phyloP scores from a whole-genome alignment of 345 rosid species.

The Populus alba region DNA sequence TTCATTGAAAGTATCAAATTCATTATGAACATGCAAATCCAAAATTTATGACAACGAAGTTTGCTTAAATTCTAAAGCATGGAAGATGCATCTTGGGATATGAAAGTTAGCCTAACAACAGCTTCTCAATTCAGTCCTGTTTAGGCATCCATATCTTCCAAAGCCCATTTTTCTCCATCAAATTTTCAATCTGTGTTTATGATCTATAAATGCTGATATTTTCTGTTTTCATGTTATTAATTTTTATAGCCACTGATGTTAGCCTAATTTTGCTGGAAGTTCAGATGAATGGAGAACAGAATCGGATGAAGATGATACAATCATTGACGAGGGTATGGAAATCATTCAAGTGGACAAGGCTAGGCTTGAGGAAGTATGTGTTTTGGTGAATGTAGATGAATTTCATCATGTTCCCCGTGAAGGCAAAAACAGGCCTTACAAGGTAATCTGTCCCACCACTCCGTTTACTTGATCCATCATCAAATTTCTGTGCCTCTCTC shows the following conservation, averaged over 20 bases:
- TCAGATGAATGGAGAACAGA: slow-evolving; percentile 15
- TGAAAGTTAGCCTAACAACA: neutral
- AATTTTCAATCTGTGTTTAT: neutral
- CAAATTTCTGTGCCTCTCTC: neutral
- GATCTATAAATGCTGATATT: too few relatives aligned
- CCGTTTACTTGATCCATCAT: neutral
- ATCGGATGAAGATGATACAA: slow-evolving; percentile 13
- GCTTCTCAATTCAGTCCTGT: neutral
- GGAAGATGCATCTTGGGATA: neutral
- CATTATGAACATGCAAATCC: neutral
- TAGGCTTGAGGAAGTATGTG: slow-evolving; percentile 62
- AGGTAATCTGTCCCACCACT: slow-evolving; percentile 36
- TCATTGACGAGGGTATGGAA: slow-evolving; percentile 25
- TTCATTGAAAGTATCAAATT: too few relatives aligned
- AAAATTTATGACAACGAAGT: too few relatives aligned
- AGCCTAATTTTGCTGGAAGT: slow-evolving; percentile 27
- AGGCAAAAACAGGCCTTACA: slow-evolving; percentile 53
- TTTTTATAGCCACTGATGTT: neutral
- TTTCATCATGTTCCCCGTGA: slow-evolving; percentile 29
- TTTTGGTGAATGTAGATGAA: slow-evolving; percentile 55
- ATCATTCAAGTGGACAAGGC: slow-evolving; percentile 26
- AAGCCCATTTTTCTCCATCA: neutral
- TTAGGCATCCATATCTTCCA: neutral
- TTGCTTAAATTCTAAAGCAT: too few relatives aligned
- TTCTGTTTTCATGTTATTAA: neutral